Evolutionary conservation across 2,329 filamentous ascomycete species (phyloP).

Genomic region (Sclerotinia borealis): DNA sequence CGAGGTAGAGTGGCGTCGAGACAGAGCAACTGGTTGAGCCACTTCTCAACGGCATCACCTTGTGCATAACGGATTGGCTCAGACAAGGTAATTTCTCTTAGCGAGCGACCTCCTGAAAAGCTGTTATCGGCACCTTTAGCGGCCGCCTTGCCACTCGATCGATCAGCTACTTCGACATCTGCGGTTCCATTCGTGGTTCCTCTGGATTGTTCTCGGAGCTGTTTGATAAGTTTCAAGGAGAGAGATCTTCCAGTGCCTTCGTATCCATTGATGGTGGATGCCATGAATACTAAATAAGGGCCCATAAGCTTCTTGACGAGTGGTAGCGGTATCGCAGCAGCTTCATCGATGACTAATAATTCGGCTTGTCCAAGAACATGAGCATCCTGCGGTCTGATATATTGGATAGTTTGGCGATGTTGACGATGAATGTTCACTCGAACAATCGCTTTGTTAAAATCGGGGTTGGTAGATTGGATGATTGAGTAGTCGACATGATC

Average conservation of each 20-base stretch:
- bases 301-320: slow-evolving; percentile 92
- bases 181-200: slow-evolving; percentile 49
- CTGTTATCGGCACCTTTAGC: slow-evolving; percentile 56
- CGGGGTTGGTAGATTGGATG: slow-evolving; percentile 94
- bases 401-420: slow-evolving; percentile 96
- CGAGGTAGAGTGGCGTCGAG: slow-evolving; percentile 86
- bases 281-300: slow-evolving; percentile 97
- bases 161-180: slow-evolving; percentile 66
- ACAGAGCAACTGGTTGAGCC: slow-evolving; percentile 91
- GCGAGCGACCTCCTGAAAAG: slow-evolving; percentile 62
- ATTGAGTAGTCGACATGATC: slow-evolving; percentile 98
- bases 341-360: slow-evolving; percentile 92
- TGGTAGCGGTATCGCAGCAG: slow-evolving; percentile 89
- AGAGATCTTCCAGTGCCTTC: slow-evolving; percentile 94
- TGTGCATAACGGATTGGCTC: slow-evolving; percentile 94
- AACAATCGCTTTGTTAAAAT: slow-evolving; percentile 98
- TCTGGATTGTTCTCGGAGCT: slow-evolving; percentile 87
- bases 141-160: slow-evolving; percentile 64
- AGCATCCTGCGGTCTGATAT: slow-evolving; percentile 93
- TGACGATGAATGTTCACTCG: slow-evolving; percentile 91
- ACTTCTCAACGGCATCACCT: slow-evolving; percentile 88
- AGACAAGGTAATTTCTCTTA: slow-evolving; percentile 86
- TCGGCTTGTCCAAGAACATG: slow-evolving; percentile 95
- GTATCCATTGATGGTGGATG: slow-evolving; percentile 97
- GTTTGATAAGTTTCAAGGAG: slow-evolving; percentile 93